Conservation (phyloP, 306 rosid species). For the Aeschynomene evenia region DNA sequence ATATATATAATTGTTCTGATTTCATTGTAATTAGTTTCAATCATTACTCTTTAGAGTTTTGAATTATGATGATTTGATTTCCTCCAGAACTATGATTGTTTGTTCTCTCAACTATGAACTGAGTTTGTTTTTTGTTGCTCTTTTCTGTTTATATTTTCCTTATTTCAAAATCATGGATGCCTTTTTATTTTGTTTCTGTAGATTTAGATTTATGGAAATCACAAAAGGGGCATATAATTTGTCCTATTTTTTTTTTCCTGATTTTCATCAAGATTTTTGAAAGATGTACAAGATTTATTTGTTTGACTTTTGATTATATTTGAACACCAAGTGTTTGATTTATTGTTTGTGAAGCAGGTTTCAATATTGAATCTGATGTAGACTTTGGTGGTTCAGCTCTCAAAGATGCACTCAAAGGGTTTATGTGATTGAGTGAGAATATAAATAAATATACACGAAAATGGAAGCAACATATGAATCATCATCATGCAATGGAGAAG, state of each 20-base stretch:
- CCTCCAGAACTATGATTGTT: neutral
- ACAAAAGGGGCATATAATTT: neutral
- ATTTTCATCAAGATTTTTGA: neutral
- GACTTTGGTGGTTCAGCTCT: slow-evolving; percentile 20
- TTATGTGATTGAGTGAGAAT: slow-evolving; percentile 41
- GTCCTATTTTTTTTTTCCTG: neutral
- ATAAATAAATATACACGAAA: too few species aligned
- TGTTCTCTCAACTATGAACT: neutral
- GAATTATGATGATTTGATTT: neutral
- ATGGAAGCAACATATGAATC: slow-evolving; percentile 60
- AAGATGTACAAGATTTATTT: neutral
- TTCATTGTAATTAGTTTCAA: neutral
- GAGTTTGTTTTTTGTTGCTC: neutral
- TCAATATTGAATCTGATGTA: slow-evolving; percentile 38
- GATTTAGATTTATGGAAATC: neutral
- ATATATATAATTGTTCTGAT: neutral
- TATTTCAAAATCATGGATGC: neutral
- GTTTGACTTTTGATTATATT: slow-evolving; percentile 16
- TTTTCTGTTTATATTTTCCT: too few species aligned
- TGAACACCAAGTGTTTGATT: slow-evolving; percentile 13
- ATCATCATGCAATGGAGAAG: slow-evolving; percentile 43
- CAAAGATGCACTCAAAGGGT: slow-evolving; percentile 31
- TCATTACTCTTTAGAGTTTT: too few species aligned
- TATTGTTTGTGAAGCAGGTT: slow-evolving; percentile 33
- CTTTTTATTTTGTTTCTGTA: neutral